Base-by-base conservation (phyloP, 495 filamentous ascomycete species). In the Aspergillus baeticus region DNA sequence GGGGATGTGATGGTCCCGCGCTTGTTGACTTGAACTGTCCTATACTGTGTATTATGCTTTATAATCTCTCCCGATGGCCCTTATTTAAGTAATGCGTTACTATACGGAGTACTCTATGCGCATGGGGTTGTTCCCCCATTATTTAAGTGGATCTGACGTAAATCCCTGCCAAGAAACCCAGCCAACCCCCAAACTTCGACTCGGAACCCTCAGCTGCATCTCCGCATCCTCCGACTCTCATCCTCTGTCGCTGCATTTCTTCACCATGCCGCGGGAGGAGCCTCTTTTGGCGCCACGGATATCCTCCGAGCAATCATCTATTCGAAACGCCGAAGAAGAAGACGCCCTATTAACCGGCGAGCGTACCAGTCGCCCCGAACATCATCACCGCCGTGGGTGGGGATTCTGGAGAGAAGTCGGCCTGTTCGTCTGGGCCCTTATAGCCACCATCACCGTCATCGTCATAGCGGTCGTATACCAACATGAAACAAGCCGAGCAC, bases 371-470 rank as follows among this genome's bases (percentile, higher is more conserved):
- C 74, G 71, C 22, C 42, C 62, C 14, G 46, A 54, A 47, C 45
- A 29, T 8, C 45, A 29, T 8, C 26, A 63, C 64, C 65, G 55
- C 59, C 66, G 74, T 52, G 68, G 70, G 55, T 77, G 81, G 78
- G 57, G 67, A 8, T 78, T 80, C 58, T 90, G 87, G 86, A 71
- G 80, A 48, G 82, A 95, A 60, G 67, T 91, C 45, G 84, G 87
- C 5, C 69, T 96, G 36, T 92, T 96, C 59, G 72, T 81, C 21
- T 98, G 94, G 93, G 93, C 93, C 14, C 61, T 95, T 13, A 65
- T 94, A n/a, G 95, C 93, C 6, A 97, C 93, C 0, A 81, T 87
- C 18, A 81, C 79, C 22, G 85, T 92, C 7, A 81, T 94, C 45
- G 77, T 93, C 14, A 77, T 93, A 18, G 87, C 87, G 5, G 87